Base-by-base conservation (phyloP, 192 early-diverging fungal species). In the Mortierella alpina region DNA sequence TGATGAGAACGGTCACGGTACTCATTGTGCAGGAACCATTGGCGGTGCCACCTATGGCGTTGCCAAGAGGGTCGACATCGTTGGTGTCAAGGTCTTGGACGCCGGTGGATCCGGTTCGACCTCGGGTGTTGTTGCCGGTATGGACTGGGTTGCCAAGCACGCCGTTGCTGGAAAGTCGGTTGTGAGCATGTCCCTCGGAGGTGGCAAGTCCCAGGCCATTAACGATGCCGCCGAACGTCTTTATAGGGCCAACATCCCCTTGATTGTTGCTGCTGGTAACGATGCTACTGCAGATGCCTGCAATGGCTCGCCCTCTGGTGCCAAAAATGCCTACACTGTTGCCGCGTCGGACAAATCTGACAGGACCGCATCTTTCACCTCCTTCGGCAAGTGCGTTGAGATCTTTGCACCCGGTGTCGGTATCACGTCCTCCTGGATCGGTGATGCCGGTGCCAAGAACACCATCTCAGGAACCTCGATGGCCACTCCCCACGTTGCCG, bases 91-190 rank as follows among this genome's bases (percentile, higher is more conserved):
- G 80, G 90, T 90, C 41, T 70, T 91, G 14, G 73, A 77, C 67
- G 67, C 68, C 44, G 59, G 82, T 39, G 89, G 86, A 6, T 67
- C 57, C 9, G 90, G 90, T 14, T 53, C 66, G 46, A 77, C 68
- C 60, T 58, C 63, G 4, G 71, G 74, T 51, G 73, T 90, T 13
- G 86, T 85, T 48, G 97, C 89, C 72, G 96, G 96, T 70, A 93
- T 97, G 56, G 93, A 96, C 80, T 97, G 97, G 88, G 88, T 90
- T 63, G 93, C 92, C 7, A 67, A 89, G 31, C 72, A 91, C 47
- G 92, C 96, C 10, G 93, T 93, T n/a, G 91, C 97, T 84, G 97
- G 96, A 85, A 96, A 97, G 39, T 83, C 90, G 6, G 70, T 92
- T 10, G 82, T 90, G 57, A 93, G 92, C 75, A 75, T 93, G 73